Conservation (phyloP, 352 stramenopile species). For the Globisporangium cylindrosporum region DNA sequence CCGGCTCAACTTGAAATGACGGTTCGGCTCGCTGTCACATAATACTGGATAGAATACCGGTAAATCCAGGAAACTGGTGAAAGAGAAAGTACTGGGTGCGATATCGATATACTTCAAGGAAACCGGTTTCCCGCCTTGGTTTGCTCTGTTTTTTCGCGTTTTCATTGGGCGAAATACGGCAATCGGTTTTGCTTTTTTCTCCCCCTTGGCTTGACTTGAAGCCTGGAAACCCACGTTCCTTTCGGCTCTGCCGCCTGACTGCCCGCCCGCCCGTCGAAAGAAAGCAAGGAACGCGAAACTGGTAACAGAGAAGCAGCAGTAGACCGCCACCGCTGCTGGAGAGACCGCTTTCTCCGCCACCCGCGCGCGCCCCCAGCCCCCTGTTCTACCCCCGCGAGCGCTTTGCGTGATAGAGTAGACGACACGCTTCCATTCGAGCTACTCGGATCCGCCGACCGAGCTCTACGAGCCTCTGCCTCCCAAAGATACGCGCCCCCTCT, state of each 20-base stretch:
- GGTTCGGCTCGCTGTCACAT: not conserved
- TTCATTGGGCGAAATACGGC: no score
- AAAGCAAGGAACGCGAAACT: not conserved
- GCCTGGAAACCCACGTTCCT: not conserved
- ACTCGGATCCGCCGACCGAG: not conserved
- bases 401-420: not conserved
- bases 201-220: not conserved
- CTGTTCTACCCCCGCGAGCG: not conserved
- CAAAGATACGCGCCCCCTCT: slow-evolving; percentile 1
- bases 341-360: no score
- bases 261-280: not conserved
- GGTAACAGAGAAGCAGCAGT: not conserved
- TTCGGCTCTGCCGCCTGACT: not conserved
- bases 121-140: not conserved
- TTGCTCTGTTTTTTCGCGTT: not conserved
- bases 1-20: not conserved
- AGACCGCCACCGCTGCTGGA: not conserved
- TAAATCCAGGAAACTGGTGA: not conserved
- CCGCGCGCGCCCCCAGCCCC: not conserved
- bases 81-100: not conserved
- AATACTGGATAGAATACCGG: not conserved
- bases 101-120: not conserved
- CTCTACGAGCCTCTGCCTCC: not conserved
- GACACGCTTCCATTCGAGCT: not conserved
- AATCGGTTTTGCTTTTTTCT: not conserved